Conservation (phyloP, 352 stramenopile genomes). For the Discostella stelligera region DNA sequence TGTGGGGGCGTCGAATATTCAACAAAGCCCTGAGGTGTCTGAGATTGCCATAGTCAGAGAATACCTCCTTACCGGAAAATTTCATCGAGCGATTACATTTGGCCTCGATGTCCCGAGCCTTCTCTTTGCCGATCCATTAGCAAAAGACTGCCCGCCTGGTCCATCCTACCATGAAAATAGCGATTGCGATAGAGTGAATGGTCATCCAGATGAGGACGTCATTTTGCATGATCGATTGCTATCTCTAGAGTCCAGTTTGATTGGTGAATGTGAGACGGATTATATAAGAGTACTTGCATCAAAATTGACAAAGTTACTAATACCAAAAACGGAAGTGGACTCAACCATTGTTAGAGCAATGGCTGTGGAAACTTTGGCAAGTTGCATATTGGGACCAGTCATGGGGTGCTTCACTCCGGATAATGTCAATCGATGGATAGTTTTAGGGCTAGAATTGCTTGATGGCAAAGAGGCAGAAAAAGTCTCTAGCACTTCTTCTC, state of each 20-base stretch:
- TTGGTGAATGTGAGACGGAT: slow-evolving; percentile 79
- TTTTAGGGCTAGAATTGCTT: slow-evolving; percentile 39
- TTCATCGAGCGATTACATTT: slow-evolving; percentile 80
- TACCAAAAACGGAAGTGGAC: slow-evolving; percentile 64
- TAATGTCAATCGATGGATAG: slow-evolving; percentile 73
- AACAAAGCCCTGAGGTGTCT: slow-evolving; percentile 42
- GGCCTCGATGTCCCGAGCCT: slow-evolving; percentile 79
- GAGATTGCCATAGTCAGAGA: slow-evolving; percentile 77
- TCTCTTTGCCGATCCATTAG: slow-evolving; percentile 76
- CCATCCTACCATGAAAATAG: slow-evolving; percentile 41
- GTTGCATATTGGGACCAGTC: slow-evolving; percentile 61
- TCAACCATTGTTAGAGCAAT: slow-evolving; percentile 63
- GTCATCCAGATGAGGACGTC: slow-evolving; percentile 50
- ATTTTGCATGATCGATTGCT: slow-evolving; percentile 77
- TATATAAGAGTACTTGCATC: slow-evolving; percentile 76
- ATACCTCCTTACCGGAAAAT: slow-evolving; percentile 73
- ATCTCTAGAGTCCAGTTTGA: slow-evolving; percentile 46
- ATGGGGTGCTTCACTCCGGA: slow-evolving; percentile 77
- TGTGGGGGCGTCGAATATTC: slow-evolving; percentile 16
- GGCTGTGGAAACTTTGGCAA: slow-evolving; percentile 72
- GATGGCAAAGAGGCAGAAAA: slow-evolving; percentile 18
- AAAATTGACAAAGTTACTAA: slow-evolving; percentile 58
- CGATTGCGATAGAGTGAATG: slow-evolving; percentile 37
- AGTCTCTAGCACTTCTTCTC: slow-evolving; percentile 2
- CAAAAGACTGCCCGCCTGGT: slow-evolving; percentile 66